Evolutionary conservation across 179 eudicot genomes (phyloP).

Genomic region (Gypsophila paniculata): DNA sequence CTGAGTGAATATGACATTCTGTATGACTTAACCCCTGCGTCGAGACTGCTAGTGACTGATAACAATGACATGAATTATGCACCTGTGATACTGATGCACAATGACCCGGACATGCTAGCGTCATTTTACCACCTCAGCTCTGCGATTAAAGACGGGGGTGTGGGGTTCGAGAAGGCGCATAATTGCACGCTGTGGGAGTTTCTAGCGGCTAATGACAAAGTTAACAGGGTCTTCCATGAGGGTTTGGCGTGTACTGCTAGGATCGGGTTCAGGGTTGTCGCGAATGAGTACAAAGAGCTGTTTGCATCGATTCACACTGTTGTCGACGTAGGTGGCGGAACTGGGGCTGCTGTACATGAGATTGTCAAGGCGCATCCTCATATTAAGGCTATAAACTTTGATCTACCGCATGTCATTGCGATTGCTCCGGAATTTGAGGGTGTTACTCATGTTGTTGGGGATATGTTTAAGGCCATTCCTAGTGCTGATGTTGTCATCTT

Average conservation of each 20-base stretch:
- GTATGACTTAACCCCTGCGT: constrained; percentile 34
- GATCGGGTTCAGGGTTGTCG: constrained; percentile 25
- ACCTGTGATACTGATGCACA: constrained; percentile 29
- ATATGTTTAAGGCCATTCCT: constrained; percentile 39
- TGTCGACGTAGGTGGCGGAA: constrained; percentile 47
- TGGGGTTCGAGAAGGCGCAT: constrained; percentile 38
- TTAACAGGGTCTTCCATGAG: constrained; percentile 31
- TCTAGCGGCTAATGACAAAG: constrained; percentile 24
- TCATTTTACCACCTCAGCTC: constrained; percentile 31
- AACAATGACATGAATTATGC: constrained; percentile 24
- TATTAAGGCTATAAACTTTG: constrained; percentile 36
- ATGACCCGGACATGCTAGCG: constrained; percentile 19
- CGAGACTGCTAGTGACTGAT: constrained; percentile 25
- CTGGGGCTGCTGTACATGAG: constrained; percentile 30
- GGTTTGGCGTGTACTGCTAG: constrained; percentile 32
- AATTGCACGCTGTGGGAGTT: constrained; percentile 31
- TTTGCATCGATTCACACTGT: constrained; percentile 24
- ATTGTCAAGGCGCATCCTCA: constrained; percentile 35
- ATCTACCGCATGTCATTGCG: constrained; percentile 36
- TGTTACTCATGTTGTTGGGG: constrained; percentile 39
- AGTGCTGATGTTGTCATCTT: constrained; percentile 34
- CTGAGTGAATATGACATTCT: constrained; percentile 25
- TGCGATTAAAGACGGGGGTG: constrained; percentile 33
- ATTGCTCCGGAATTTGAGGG: constrained; percentile 32
- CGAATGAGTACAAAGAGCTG: constrained; percentile 29